phyloP scores from a whole-genome alignment of 129 eudicot species.

The Erigeron canadensis region DNA sequence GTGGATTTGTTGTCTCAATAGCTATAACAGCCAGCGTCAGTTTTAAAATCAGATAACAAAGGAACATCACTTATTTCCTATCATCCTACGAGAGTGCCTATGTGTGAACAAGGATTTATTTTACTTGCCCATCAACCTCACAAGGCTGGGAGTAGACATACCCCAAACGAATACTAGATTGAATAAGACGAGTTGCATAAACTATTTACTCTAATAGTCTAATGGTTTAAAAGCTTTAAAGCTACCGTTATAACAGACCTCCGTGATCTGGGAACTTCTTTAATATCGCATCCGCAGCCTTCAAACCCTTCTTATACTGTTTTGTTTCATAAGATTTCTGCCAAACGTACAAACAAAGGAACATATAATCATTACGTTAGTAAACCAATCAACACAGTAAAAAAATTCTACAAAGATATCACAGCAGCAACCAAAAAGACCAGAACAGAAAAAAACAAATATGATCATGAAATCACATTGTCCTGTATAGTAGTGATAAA shows the following conservation, averaged over 20 bases:
- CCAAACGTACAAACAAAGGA: slow-evolving; percentile 19
- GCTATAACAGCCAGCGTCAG: not conserved
- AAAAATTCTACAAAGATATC: not conserved
- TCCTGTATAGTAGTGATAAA: no score
- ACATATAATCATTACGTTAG: not conserved
- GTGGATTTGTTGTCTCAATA: not conserved
- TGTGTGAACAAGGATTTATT: not conserved
- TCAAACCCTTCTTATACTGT: slow-evolving; percentile 93
- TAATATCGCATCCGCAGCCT: slow-evolving; percentile 91
- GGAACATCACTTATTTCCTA: not conserved
- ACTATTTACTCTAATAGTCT: not conserved
- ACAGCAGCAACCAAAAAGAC: not conserved
- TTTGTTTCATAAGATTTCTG: slow-evolving; percentile 99
- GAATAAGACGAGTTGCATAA: not conserved
- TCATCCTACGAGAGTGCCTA: not conserved
- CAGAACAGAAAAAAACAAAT: not conserved
- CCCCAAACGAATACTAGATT: not conserved
- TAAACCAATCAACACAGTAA: slow-evolving; percentile 8
- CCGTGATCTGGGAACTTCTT: slow-evolving; percentile 98
- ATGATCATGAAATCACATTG: not conserved
- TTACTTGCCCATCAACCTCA: not conserved
- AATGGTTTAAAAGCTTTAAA: not conserved
- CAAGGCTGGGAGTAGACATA: not conserved
- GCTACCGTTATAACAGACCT: slow-evolving; percentile 43
- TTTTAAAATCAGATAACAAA: not conserved